Conservation (phyloP, 106 monocot genomes). For the Gastrodia elata region DNA sequence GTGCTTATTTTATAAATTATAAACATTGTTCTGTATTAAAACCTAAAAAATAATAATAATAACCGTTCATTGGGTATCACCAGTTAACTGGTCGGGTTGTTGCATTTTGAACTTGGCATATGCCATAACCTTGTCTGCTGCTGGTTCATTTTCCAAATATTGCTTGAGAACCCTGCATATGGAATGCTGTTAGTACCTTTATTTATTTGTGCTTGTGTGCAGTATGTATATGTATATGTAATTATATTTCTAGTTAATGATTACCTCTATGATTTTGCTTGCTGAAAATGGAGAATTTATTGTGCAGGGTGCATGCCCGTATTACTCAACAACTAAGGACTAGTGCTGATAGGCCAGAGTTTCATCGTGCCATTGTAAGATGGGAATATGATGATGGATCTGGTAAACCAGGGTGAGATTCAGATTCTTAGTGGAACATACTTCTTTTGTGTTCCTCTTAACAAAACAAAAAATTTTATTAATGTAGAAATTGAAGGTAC, state of each 20-base stretch:
- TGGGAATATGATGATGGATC: constrained; percentile 65
- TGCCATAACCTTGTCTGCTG: neutral
- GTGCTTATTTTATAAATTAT: too few relatives aligned
- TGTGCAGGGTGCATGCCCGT: constrained; percentile 62
- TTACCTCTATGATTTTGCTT: neutral
- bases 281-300: neutral
- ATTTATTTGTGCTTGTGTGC: neutral
- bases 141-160: neutral
- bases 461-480: too few relatives aligned
- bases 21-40: too few relatives aligned
- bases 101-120: too few relatives aligned
- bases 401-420: constrained; percentile 56
- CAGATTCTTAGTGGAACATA: neutral
- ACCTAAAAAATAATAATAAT: too few relatives aligned
- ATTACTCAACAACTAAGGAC: constrained; percentile 47
- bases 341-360: constrained; percentile 53
- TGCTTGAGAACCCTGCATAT: constrained; percentile 1
- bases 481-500: too few relatives aligned
- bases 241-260: neutral
- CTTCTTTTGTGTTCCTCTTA: too few relatives aligned
- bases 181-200: neutral
- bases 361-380: constrained; percentile 68
- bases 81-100: too few relatives aligned
- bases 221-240: too few relatives aligned
- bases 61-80: too few relatives aligned